A percentile compares a stretch with the other conserved stretches of the same genome.
Evolutionary conservation across 805 yeast species (phyloP).

Genomic region (Hanseniaspora pseudoguilliermondii): DNA sequence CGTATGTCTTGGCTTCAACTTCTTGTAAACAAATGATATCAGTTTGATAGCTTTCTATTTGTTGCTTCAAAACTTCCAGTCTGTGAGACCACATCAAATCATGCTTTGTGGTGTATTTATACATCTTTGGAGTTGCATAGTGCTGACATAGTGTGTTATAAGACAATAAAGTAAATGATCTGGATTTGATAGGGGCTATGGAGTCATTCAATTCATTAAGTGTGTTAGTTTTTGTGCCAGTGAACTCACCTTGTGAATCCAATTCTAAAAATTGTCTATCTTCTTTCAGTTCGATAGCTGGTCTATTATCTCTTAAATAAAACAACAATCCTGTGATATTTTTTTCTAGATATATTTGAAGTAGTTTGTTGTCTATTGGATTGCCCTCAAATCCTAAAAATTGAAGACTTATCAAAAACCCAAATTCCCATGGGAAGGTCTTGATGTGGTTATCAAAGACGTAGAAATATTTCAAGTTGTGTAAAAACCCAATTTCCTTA

Average conservation of each 20-base stretch:
- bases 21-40: constrained; percentile 90
- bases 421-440: constrained; percentile 71
- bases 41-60: constrained; percentile 49
- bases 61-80: constrained; percentile 59
- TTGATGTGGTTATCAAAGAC: constrained; percentile 75
- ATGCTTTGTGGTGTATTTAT: constrained; percentile 94
- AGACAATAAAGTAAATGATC: constrained; percentile 62
- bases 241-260: constrained; percentile 61
- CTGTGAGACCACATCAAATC: constrained; percentile 91
- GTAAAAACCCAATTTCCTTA: constrained; percentile 69
- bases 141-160: constrained; percentile 92
- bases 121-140: constrained; percentile 84
- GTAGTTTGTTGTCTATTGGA: constrained; percentile 53
- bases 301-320: constrained; percentile 70
- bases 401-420: constrained; percentile 69
- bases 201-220: constrained; percentile 24
- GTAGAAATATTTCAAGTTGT: constrained; percentile 65
- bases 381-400: constrained; percentile 92
- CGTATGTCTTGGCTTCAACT: constrained; percentile 76
- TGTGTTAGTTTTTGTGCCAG: constrained; percentile 21
- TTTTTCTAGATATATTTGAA: constrained; percentile 57
- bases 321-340: constrained; percentile 77
- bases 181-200: constrained; percentile 24
- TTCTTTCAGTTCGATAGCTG: constrained; percentile 49
- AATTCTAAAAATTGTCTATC: constrained; percentile 76